These are phyloP conservation scores for Saururus chinensis DNA, from an alignment of 164 flowering plant genomes.

Conservation along the genomic window DNA sequence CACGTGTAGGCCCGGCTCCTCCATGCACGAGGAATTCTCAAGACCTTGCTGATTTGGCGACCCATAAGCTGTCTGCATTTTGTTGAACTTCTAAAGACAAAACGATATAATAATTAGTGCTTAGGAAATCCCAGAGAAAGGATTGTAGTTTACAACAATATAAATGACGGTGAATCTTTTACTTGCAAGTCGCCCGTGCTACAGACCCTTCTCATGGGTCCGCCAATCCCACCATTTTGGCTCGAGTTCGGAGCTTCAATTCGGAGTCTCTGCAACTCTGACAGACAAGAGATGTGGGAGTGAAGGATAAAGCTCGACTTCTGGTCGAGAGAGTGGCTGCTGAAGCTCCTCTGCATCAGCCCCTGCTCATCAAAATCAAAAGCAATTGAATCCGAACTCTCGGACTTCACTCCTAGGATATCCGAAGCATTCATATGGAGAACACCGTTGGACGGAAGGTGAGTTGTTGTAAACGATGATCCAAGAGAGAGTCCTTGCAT, in stretches of 20 bases:
- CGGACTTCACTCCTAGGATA: constrained; percentile 25
- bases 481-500: constrained; percentile 30
- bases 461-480: constrained; percentile 9
- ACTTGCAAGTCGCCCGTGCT: constrained; percentile 88
- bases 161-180: background rate
- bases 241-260: constrained; percentile 27
- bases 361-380: constrained; percentile 10
- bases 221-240: constrained; percentile 20
- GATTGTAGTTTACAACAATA: background rate
- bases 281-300: constrained; percentile 23
- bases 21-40: constrained; percentile 23
- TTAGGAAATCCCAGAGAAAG: background rate
- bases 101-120: background rate
- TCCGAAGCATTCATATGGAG: constrained; percentile 12
- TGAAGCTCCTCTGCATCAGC: constrained; percentile 57
- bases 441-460: constrained; percentile 12
- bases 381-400: constrained; percentile 18
- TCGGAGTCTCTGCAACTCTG: constrained; percentile 23
- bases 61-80: constrained; percentile 13
- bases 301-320: constrained; percentile 22
- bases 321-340: constrained; percentile 44
- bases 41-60: constrained; percentile 27
- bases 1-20: constrained; percentile 31
- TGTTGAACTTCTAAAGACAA: constrained; percentile 16
- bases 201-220: constrained; percentile 57